Evolutionary conservation across 2,329 filamentous ascomycete genomes (phyloP).

Genomic region (Verticillium isaacii): DNA sequence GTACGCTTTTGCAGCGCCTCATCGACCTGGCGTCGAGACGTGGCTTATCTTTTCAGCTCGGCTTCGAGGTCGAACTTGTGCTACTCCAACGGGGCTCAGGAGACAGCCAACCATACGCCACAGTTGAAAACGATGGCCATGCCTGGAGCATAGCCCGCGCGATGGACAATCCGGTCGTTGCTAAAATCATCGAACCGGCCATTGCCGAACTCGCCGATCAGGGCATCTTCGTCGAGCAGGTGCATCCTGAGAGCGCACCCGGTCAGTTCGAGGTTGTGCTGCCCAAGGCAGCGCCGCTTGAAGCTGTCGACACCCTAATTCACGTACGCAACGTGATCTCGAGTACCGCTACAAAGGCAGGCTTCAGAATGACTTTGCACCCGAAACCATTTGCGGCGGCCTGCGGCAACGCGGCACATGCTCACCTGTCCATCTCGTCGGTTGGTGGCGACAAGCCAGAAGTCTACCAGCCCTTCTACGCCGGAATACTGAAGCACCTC

Average conservation of each 20-base stretch:
- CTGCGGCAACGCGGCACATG: conserved; percentile 63
- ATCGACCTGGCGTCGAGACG: conserved; percentile 45
- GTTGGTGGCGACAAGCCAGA: conserved; percentile 29
- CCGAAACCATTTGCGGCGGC: conserved; percentile 59
- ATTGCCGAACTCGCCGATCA: conserved; percentile 53
- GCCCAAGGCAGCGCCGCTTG: conserved; percentile 54
- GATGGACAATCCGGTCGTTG: conserved; percentile 52
- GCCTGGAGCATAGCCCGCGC: conserved; percentile 65
- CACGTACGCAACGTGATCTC: conserved; percentile 67
- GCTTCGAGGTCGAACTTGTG: conserved; percentile 79
- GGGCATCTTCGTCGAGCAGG: conserved; percentile 64
- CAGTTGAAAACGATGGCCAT: conserved; percentile 57
- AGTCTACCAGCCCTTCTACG: conserved; percentile 64
- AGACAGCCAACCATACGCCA: conserved; percentile 27
- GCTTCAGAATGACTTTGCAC: conserved; percentile 65
- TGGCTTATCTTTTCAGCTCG: conserved; percentile 58
- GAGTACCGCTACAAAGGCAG: conserved; percentile 56
- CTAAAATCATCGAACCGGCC: conserved; percentile 61
- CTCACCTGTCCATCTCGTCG: conserved; percentile 62
- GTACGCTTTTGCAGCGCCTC: conserved; percentile 54
- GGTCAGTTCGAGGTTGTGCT: conserved; percentile 79
- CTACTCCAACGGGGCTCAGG: conserved; percentile 51
- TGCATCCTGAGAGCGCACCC: conserved; percentile 68
- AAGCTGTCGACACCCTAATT: conserved; percentile 67
- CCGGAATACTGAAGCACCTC: conserved; percentile 63